These are phyloP conservation scores for Cercospora beticola DNA, from an alignment of 2,329 filamentous ascomycete genomes.

Conservation along the genomic window DNA sequence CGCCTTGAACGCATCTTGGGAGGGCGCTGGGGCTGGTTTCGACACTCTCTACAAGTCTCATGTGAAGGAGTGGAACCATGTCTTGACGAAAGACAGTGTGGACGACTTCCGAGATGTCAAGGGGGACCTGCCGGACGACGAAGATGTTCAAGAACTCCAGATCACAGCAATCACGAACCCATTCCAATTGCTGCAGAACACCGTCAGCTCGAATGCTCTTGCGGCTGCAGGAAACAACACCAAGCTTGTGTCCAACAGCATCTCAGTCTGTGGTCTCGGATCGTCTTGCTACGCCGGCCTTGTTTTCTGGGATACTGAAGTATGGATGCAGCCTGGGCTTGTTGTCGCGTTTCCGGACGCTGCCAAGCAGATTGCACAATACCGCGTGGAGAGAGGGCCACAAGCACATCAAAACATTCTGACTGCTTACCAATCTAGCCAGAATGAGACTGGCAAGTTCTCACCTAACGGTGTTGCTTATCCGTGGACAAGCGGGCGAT, in stretches of 20 bases:
- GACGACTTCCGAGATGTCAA: conserved; percentile 61
- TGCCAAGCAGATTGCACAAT: conserved; percentile 63
- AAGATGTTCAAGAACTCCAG: conserved; percentile 57
- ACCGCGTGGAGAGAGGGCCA: conserved; percentile 57
- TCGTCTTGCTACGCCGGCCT: conserved; percentile 67
- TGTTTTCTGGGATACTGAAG: conserved; percentile 66
- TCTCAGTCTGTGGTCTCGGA: conserved; percentile 66
- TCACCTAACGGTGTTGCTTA: conserved; percentile 60
- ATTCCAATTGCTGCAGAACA: conserved; percentile 58
- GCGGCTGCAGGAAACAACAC: conserved; percentile 50
- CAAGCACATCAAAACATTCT: conserved; percentile 63
- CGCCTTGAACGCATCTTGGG: conserved; percentile 56
- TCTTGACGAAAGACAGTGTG: conserved; percentile 62
- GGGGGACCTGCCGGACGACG: conserved; percentile 58
- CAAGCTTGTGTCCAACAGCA: conserved; percentile 60
- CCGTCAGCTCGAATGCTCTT: conserved; percentile 56
- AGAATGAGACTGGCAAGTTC: conserved; percentile 59
- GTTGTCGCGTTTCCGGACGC: conserved; percentile 63
- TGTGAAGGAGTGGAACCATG: conserved; percentile 59
- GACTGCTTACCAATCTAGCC: conserved; percentile 56
- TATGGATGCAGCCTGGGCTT: conserved; percentile 68
- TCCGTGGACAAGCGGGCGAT: conserved; percentile 67
- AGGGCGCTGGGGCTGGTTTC: conserved; percentile 56
- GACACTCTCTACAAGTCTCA: conserved; percentile 57
- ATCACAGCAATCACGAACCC: conserved; percentile 57